Evolutionary conservation across 75 land plant species (phyloP), one percentile per base, ranked within the genome.

Genomic region (Pinus albicaulis): DNA sequence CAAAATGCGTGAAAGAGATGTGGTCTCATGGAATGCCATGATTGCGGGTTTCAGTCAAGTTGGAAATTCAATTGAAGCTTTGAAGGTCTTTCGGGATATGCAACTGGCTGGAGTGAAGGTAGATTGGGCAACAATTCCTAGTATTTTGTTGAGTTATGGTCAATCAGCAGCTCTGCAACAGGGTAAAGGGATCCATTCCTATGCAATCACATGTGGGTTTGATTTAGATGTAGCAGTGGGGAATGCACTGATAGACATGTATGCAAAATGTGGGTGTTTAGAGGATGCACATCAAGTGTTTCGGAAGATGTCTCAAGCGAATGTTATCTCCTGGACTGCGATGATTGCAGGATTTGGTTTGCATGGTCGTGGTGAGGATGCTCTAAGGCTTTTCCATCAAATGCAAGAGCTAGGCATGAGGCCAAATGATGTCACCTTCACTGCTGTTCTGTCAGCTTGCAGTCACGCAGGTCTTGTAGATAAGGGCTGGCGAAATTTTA

Each of bases 221-320:
- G 77, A 64, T 19, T 65, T 69, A 41, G 83, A 86, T 77, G 24
- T 62, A 7, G 75, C 72, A n/a, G 79, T 85, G 3, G 55, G 59
- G 41, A 84, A 79, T 60, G 41, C 89, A 17, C 80, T 81, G 22
- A 57, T 87, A n/a, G 83, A 87, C 75, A 84, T 78, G 82, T 87
- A 84, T 70, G 73, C 80, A 15, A 87, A 64, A 57, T 81, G 86
- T 74, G 89, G 89, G 38, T 58, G 73, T 24, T 28, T 84, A 19
- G 80, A 76, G 13, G 86, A 87, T 22, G 79, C 74, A 19, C 34
- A 36, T 12, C 71, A 63, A 57, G 69, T 84, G 53, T 87, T 87
- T 63, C 77, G 80, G 55, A 60, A 63, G 48, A 22, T 73, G 4
- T 26, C 56, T 12, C 74, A 72, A 26, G 79, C 57, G 22, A 77